Percentiles rank a stretch among this genome's conserved stretches.
These are phyloP conservation scores for Tetrastigma voinierianum DNA, from an alignment of 164 flowering plant species.

Conservation along the genomic window DNA sequence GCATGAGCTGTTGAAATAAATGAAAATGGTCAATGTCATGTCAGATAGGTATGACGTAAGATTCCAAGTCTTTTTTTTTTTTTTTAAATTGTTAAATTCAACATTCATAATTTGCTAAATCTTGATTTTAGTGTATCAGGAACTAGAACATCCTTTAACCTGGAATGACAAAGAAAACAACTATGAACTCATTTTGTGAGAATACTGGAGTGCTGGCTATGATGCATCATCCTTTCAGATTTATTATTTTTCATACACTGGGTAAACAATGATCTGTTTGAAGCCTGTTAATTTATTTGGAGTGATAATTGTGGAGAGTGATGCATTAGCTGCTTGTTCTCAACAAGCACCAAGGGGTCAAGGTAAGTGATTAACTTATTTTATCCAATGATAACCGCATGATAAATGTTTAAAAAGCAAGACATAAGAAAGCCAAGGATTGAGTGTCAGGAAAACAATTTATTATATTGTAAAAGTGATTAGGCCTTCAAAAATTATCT, in stretches of 20 bases:
- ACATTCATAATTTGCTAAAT: not conserved
- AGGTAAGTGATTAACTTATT: constrained; percentile 39
- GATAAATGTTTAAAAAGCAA: too few species aligned
- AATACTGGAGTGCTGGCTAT: constrained; percentile 70
- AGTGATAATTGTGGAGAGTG: constrained; percentile 66
- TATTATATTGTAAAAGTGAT: too few species aligned
- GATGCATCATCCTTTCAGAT: constrained; percentile 10
- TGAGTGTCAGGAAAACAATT: too few species aligned
- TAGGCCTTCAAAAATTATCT: too few species aligned
- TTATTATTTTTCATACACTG: not conserved
- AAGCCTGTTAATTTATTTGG: too few species aligned
- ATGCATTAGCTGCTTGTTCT: constrained; percentile 72
- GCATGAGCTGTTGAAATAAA: too few species aligned
- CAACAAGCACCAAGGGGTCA: constrained; percentile 77
- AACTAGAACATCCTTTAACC: constrained; percentile 75
- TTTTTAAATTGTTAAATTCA: not conserved
- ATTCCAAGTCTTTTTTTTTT: not conserved
- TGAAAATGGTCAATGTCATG: too few species aligned
- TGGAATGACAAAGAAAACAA: constrained; percentile 82
- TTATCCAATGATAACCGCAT: not conserved
- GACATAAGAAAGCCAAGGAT: too few species aligned
- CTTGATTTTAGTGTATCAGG: constrained; percentile 46
- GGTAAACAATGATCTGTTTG: not conserved
- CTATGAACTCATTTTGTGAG: constrained; percentile 50
- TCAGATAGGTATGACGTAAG: too few species aligned